phyloP scores from a whole-genome alignment of 2,329 filamentous ascomycete genomes.

The Verticillium nonalfalfae region DNA sequence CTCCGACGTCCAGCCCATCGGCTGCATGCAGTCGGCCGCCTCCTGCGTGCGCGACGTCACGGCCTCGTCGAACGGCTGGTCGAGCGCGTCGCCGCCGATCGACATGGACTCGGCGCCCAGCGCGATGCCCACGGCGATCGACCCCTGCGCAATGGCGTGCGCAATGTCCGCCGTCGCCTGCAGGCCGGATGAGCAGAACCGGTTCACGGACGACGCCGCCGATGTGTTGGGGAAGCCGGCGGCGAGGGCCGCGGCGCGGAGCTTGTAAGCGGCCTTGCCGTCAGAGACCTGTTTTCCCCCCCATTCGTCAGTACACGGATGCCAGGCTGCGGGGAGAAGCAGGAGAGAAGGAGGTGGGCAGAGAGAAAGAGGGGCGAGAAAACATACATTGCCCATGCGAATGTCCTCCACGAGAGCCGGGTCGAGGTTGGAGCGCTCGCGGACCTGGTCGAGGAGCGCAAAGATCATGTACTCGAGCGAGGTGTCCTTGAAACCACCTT shows the following conservation, averaged over 20 bases:
- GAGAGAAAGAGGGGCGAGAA: conserved; percentile 24
- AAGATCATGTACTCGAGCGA: conserved; percentile 81
- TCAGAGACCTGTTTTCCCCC: conserved; percentile 60
- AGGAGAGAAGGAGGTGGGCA: no score
- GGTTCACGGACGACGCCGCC: conserved; percentile 76
- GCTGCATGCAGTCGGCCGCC: conserved; percentile 78
- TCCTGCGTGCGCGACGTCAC: conserved; percentile 69
- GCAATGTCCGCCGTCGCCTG: conserved; percentile 95
- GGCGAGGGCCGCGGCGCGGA: conserved; percentile 80
- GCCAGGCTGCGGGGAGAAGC: no score
- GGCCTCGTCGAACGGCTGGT: conserved; percentile 69
- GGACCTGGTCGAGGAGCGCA: conserved; percentile 71
- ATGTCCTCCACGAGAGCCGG: conserved; percentile 82
- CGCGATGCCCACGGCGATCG: conserved; percentile 83
- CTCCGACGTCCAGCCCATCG: conserved; percentile 98
- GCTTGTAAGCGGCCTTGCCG: conserved; percentile 80
- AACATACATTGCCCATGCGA: conserved; percentile 72
- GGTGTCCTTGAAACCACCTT: conserved; percentile 95
- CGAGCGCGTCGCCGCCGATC: conserved; percentile 60
- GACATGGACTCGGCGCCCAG: conserved; percentile 89
- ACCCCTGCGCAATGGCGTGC: conserved; percentile 71
- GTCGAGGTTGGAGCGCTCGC: conserved; percentile 68
- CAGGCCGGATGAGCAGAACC: conserved; percentile 95
- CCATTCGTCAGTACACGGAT: conserved; percentile 4
- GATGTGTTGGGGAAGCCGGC: conserved; percentile 92